These are phyloP conservation scores for Oldenlandia corymbosa DNA, from an alignment of 257 asterid genomes.

Conservation along the genomic window DNA sequence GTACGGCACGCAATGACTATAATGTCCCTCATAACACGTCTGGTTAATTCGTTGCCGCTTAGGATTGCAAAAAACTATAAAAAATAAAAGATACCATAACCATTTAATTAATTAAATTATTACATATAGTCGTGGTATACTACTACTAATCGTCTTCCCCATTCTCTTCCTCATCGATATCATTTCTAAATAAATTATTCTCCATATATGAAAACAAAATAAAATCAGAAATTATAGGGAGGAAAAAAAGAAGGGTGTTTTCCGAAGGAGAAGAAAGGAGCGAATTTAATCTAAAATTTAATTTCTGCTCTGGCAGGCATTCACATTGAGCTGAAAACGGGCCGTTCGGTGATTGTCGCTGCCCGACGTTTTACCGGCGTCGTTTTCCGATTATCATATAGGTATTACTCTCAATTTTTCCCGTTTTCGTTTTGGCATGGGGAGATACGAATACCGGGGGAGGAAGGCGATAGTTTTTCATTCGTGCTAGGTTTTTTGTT, in stretches of 20 bases:
- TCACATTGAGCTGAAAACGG: conserved; percentile 5
- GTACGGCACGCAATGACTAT: conserved; percentile 48
- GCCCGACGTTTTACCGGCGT: background rate
- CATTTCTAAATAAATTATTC: too few species aligned
- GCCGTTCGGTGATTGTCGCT: background rate
- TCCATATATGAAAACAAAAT: too few species aligned
- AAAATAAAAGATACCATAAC: too few species aligned
- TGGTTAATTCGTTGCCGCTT: too few species aligned
- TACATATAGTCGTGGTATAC: too few species aligned
- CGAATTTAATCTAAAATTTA: background rate
- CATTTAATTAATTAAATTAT: too few species aligned
- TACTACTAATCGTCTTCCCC: too few species aligned
- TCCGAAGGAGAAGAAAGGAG: background rate
- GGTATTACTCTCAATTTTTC: background rate
- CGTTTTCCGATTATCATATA: background rate
- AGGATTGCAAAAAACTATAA: too few species aligned
- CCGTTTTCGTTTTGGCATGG: background rate
- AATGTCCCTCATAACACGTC: conserved; percentile 32
- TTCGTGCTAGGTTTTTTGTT: background rate
- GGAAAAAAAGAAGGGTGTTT: background rate
- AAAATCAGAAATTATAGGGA: too few species aligned
- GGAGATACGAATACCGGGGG: background rate
- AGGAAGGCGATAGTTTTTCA: background rate
- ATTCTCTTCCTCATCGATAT: background rate
- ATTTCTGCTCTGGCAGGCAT: background rate